Evolutionary conservation across 805 yeast genomes (phyloP).

Genomic region (Ogataea dorogensis): DNA sequence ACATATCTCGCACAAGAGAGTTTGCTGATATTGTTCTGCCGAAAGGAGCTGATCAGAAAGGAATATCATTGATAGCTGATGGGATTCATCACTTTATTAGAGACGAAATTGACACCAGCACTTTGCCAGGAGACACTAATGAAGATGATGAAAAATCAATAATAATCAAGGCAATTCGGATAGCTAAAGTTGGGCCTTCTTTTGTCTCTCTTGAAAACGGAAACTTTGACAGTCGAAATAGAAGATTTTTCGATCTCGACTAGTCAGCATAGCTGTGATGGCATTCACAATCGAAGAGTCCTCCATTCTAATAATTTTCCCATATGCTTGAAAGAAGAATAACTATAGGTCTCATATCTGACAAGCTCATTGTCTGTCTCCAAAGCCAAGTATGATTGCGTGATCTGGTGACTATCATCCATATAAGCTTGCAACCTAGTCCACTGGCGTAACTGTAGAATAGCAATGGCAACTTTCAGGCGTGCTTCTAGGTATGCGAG

Average conservation of each 20-base stretch:
- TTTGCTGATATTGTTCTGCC: slow-evolving; percentile 75
- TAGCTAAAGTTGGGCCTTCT: slow-evolving; percentile 20
- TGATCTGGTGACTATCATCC: background rate
- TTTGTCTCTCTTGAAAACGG: slow-evolving; percentile 29
- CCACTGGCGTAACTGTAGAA: too few relatives aligned
- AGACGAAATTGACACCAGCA: slow-evolving; percentile 11
- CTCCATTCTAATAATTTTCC: background rate
- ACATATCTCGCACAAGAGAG: slow-evolving; percentile 65
- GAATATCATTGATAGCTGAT: slow-evolving; percentile 59
- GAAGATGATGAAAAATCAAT: background rate
- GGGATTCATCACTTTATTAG: slow-evolving; percentile 48
- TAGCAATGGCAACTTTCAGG: too few relatives aligned
- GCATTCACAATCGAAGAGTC: background rate
- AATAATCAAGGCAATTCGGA: background rate
- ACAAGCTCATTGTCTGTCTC: background rate
- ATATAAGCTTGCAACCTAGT: background rate
- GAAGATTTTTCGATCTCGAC: slow-evolving; percentile 29
- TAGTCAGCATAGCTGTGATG: slow-evolving; percentile 4
- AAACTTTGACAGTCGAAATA: slow-evolving; percentile 28
- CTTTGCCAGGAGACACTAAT: background rate
- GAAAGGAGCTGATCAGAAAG: slow-evolving; percentile 60
- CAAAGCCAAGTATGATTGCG: background rate
- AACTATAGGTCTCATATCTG: background rate
- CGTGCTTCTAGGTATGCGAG: too few relatives aligned
- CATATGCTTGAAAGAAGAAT: background rate